Percentiles rank a stretch among this genome's conserved stretches.
phyloP scores from a whole-genome alignment of 2,329 filamentous ascomycete genomes.

The Orbilia ellipsospora region DNA sequence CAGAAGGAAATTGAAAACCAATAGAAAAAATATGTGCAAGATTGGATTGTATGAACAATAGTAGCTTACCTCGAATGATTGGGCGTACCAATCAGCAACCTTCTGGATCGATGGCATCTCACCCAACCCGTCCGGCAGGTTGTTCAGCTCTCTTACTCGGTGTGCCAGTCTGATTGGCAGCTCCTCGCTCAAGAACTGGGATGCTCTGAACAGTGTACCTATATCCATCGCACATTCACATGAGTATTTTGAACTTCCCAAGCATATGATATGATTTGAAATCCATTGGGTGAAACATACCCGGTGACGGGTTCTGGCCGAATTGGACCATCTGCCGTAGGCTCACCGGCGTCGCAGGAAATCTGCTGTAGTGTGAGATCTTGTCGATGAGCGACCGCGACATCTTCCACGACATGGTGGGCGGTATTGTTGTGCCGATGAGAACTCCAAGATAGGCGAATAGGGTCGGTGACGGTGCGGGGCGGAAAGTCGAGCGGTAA shows the following conservation, averaged over 20 bases:
- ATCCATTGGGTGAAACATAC: conserved; percentile 65
- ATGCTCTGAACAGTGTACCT: conserved; percentile 97
- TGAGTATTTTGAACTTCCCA: conserved; percentile 20
- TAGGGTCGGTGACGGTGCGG: conserved; percentile 13
- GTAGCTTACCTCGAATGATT: conserved; percentile 90
- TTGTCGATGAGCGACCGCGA: conserved; percentile 92
- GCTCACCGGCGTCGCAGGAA: conserved; percentile 95
- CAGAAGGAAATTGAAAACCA: neutral
- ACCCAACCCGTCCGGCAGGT: conserved; percentile 92
- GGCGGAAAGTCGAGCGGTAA: conserved; percentile 12
- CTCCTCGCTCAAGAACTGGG: conserved; percentile 98
- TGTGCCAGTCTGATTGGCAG: conserved; percentile 96
- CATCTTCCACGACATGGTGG: conserved; percentile 91
- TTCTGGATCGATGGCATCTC: conserved; percentile 97
- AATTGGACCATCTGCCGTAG: conserved; percentile 99
- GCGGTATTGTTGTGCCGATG: conserved; percentile 49
- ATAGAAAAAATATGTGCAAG: conserved; percentile 16
- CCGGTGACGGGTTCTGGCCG: conserved; percentile 89
- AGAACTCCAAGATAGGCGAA: conserved; percentile 52
- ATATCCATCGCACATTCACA: conserved; percentile 17
- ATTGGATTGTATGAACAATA: conserved; percentile 10
- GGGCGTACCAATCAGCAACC: conserved; percentile 98
- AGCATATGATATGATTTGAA: neutral
- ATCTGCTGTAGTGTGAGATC: conserved; percentile 96
- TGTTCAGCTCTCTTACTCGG: conserved; percentile 91